Evolutionary conservation across 352 stramenopile genomes (phyloP), one percentile per base, ranked within the genome.

Genomic region (Stephanocyclus meneghinianus): DNA sequence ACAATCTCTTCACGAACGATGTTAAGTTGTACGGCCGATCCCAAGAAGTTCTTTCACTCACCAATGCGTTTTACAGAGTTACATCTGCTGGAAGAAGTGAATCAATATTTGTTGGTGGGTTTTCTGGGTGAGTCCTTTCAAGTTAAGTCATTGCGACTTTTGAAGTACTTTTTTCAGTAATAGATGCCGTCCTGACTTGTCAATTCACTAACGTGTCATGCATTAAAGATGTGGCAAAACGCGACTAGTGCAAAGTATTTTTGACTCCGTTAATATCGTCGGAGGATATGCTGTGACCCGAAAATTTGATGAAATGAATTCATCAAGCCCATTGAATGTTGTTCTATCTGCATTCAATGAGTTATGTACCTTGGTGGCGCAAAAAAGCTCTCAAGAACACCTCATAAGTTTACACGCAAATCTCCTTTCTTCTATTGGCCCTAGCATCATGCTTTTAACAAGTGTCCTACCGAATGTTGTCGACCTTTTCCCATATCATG

Each of bases 271-370:
- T 16, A 16, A n/a, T 15, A 26, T 26, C n/a, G 40, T 30, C 1
- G 35, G 51, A 10, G n/a, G 59, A 26, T 37, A 18, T 50, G 1
- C 26, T 18, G 7, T 71, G 29, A 56, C 18, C 60, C 13, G 11
- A 47, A 74, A 75, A 18, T 80, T 82, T 40, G 64, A 82, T 45
- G 62, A 82, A 44, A 75, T 82, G 35, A 40, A 40, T 5, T 78
- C 68, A 26, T 67, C 74, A 21, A 45, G 73, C 29, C 73, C 79
- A 0, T 16, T 86, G 8, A 64, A 50, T n/a, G 73, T 69, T 5
- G 53, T 86, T 9, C 21, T 86, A 47, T 55, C 62, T 1, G 68
- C 70, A 10, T 86, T 86, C 50, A 71, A 86, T 63, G 45, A 81
- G 15, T 61, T 86, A 8, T 86, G 73, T 44, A 9, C 56, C 1